These are phyloP conservation scores for Colletotrichum salicis DNA, from an alignment of 2,329 filamentous ascomycete genomes.

Conservation along the genomic window DNA sequence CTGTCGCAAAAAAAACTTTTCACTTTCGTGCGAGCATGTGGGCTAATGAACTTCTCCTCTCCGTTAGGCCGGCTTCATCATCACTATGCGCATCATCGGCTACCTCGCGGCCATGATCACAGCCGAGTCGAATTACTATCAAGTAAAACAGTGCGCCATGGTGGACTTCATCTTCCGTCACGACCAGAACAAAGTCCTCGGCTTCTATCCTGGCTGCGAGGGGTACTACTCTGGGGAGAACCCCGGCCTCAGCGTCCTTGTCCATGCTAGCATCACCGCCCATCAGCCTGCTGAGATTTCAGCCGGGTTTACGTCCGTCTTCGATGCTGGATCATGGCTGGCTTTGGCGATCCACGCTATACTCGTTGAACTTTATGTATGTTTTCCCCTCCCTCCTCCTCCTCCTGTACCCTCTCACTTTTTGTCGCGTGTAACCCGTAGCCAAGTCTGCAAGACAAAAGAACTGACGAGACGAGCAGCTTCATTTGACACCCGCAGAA, in stretches of 20 bases:
- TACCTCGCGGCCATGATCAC: slow-evolving; percentile 51
- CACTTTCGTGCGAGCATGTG: background rate
- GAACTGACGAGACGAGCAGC: slow-evolving; percentile 43
- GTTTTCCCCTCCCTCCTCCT: slow-evolving; percentile 13
- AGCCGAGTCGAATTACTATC: slow-evolving; percentile 40
- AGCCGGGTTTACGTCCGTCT: slow-evolving; percentile 55
- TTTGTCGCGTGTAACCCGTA: slow-evolving; percentile 26
- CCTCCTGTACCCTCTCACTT: slow-evolving; percentile 3
- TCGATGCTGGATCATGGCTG: slow-evolving; percentile 61
- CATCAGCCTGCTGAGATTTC: slow-evolving; percentile 44
- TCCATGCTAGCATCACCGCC: slow-evolving; percentile 46
- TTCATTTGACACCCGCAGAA: slow-evolving; percentile 62
- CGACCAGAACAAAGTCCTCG: slow-evolving; percentile 39
- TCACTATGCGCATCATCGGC: slow-evolving; percentile 60
- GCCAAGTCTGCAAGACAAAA: background rate
- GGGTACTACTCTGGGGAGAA: slow-evolving; percentile 47
- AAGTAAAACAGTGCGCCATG: slow-evolving; percentile 58
- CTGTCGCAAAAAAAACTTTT: background rate
- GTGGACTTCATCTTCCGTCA: slow-evolving; percentile 51
- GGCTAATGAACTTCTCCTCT: background rate
- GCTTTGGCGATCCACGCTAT: slow-evolving; percentile 35
- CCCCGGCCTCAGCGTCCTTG: slow-evolving; percentile 40
- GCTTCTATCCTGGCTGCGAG: slow-evolving; percentile 56
- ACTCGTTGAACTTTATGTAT: slow-evolving; percentile 41
- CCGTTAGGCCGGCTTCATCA: slow-evolving; percentile 55